Evolutionary conservation across 345 rosid genomes (phyloP).

Genomic region (Citrus reticulata): DNA sequence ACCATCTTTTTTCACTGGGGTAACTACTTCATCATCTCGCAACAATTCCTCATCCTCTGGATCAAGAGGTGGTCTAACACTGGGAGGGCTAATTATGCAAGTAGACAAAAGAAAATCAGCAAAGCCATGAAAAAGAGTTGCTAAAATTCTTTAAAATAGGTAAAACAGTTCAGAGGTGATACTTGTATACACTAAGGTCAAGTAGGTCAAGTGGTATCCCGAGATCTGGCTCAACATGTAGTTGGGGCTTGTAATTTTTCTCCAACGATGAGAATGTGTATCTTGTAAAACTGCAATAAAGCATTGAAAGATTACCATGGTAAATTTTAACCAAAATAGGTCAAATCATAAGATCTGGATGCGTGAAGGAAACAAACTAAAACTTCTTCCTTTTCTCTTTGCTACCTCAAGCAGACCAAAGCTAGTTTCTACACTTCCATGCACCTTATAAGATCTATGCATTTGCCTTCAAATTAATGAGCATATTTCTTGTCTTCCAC

Average conservation of each 20-base stretch:
- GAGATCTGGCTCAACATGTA: conserved; percentile 94
- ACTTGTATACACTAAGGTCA: conserved; percentile 96
- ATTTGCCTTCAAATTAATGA: neutral
- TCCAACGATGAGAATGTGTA: conserved; percentile 88
- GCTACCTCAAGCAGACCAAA: neutral
- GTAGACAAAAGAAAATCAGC: conserved; percentile 17
- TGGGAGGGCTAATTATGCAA: conserved; percentile 57
- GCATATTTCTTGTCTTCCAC: neutral
- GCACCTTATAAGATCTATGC: neutral
- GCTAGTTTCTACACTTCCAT: neutral
- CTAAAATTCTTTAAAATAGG: conserved; percentile 4
- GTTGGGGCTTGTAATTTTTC: conserved; percentile 84
- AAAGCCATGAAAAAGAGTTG: neutral
- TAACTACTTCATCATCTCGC: conserved; percentile 75
- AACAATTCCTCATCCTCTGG: conserved; percentile 89
- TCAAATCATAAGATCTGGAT: conserved; percentile 6
- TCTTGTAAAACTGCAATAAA: conserved; percentile 64
- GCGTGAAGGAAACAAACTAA: neutral
- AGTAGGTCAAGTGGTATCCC: conserved; percentile 97
- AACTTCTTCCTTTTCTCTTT: neutral
- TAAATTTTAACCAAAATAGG: neutral
- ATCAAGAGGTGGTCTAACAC: conserved; percentile 58
- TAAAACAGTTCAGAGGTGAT: conserved; percentile 18
- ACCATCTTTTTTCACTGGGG: conserved; percentile 85
- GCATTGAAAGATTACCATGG: conserved; percentile 5